phyloP scores from a whole-genome alignment of 805 yeast species.

The Candida argentea region DNA sequence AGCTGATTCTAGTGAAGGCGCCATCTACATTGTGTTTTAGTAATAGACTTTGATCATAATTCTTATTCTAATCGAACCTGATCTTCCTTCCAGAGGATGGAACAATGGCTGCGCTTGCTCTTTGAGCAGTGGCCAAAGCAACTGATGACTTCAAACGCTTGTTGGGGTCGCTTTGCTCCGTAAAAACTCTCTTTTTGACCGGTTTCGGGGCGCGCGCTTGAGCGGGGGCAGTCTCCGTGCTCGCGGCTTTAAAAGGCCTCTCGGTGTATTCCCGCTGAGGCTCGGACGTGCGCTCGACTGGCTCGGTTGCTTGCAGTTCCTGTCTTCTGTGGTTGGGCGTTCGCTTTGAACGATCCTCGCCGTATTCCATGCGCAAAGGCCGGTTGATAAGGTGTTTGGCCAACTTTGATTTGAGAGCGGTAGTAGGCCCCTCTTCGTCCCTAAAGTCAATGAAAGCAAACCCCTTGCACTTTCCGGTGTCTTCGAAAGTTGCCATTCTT shows the following conservation, averaged over 20 bases:
- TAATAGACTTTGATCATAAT: no score
- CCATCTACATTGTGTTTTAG: no score
- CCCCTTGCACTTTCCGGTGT: slow-evolving; percentile 92
- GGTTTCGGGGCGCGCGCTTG: slow-evolving; percentile 7
- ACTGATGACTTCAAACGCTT: slow-evolving; percentile 65
- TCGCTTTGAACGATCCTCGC: slow-evolving; percentile 87
- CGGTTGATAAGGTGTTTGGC: slow-evolving; percentile 63
- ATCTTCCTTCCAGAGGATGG: slow-evolving; percentile 84
- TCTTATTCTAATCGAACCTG: slow-evolving; percentile 48
- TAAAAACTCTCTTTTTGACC: slow-evolving; percentile 8
- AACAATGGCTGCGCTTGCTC: slow-evolving; percentile 84
- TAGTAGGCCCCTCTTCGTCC: slow-evolving; percentile 71
- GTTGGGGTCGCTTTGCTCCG: slow-evolving; percentile 18
- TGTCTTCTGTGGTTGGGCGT: slow-evolving; percentile 31
- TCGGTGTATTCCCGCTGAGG: slow-evolving; percentile 5
- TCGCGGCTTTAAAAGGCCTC: slow-evolving; percentile 5
- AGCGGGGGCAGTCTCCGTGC: slow-evolving; percentile 4
- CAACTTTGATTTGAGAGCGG: slow-evolving; percentile 64
- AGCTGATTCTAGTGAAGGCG: no score
- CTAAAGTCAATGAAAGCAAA: slow-evolving; percentile 87
- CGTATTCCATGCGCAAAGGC: slow-evolving; percentile 77
- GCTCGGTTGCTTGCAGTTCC: slow-evolving; percentile 9
- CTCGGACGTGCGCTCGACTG: slow-evolving; percentile 4
- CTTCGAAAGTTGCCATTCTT: slow-evolving; percentile 98
- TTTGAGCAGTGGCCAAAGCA: slow-evolving; percentile 79